A percentile compares a stretch with the other conserved stretches of the same genome.
Conservation (phyloP, 176 grass and related monocot genomes). For the Themeda triandra region DNA sequence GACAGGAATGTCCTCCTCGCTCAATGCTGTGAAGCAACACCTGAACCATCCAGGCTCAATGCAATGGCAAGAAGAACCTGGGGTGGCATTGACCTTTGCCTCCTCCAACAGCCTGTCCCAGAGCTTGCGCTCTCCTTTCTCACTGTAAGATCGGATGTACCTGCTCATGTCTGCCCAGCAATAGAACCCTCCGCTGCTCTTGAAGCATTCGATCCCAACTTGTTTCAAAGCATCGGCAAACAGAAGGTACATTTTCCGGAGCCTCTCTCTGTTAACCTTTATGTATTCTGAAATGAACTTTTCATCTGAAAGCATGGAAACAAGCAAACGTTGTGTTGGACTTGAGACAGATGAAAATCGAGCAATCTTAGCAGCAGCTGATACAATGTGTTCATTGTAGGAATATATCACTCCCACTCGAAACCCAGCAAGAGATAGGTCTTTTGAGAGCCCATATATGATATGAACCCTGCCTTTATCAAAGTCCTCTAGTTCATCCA, state of each 20-base stretch:
- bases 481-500: constrained; percentile 58
- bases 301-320: constrained; percentile 80
- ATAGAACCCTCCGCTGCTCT: constrained; percentile 89
- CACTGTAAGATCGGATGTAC: constrained; percentile 75
- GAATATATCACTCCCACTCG: constrained; percentile 85
- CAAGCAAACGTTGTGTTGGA: constrained; percentile 61
- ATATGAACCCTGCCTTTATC: constrained; percentile 92
- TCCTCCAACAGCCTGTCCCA: constrained; percentile 76
- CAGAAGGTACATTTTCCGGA: constrained; percentile 48
- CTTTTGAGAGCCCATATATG: constrained; percentile 86
- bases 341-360: constrained; percentile 86
- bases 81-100: constrained; percentile 82
- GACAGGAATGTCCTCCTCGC: constrained; percentile 73
- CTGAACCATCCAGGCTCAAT: constrained; percentile 98
- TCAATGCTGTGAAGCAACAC: constrained; percentile 80
- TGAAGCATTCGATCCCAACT: constrained; percentile 75
- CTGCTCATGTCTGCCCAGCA: constrained; percentile 96
- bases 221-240: constrained; percentile 65
- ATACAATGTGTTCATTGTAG: constrained; percentile 66
- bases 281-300: constrained; percentile 76
- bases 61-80: constrained; percentile 93
- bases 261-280: constrained; percentile 52
- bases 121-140: constrained; percentile 84
- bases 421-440: constrained; percentile 74
- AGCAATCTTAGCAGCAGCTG: constrained; percentile 75